Evolutionary conservation across 805 yeast species (phyloP), one percentile per base, ranked within the genome.

Genomic region (Yamadazyma nakazawae): DNA sequence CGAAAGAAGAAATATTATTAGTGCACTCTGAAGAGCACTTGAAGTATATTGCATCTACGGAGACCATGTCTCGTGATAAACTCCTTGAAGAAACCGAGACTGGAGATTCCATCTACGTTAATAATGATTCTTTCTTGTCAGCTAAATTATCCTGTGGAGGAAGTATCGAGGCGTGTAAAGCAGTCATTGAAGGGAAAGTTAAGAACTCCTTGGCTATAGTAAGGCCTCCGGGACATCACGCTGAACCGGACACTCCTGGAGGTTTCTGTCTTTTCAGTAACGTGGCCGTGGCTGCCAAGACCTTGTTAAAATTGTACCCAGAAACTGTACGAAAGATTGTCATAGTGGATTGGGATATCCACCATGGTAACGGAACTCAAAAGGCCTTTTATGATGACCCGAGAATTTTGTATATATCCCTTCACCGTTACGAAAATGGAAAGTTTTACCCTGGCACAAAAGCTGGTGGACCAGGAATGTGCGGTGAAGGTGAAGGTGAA

Each of bases 161-260:
- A 32, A 85, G 96, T 26, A 94, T 94, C 42, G 98, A 94, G 65
- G 96, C 97, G 1, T 91, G 98, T 64, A 81, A 82, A 54, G 96
- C 98, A 0, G 98, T 94, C 17, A 86, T 94, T 9, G 97, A 91
- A 62, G 96, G 96, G 2, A 72, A 77, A 46, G 98, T 92, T 26
- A 89, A 89, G 60, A 94, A 94, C 62, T 84, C 97, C 0, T 61
- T 94, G 42, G 99, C 99, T 0, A 88, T 94, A 7, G 96, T 94
- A 13, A 80, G 99, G 54, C 99, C 99, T 1, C 99, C 99, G 0
- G 99, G 99, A 6, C 99, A 94, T 69, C 99, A 94, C 62, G 98
- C 99, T 0, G 99, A 95, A 61, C 99, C 99, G 1, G 94, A 88
- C 54, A 74, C 90, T 13, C 96, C 99, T 0, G 98, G 97, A 40